Percentiles rank a stretch among this genome's conserved stretches.
These are phyloP conservation scores for Mucor plumbeus DNA, from an alignment of 371 early-diverging fungal genomes.

Conservation along the genomic window DNA sequence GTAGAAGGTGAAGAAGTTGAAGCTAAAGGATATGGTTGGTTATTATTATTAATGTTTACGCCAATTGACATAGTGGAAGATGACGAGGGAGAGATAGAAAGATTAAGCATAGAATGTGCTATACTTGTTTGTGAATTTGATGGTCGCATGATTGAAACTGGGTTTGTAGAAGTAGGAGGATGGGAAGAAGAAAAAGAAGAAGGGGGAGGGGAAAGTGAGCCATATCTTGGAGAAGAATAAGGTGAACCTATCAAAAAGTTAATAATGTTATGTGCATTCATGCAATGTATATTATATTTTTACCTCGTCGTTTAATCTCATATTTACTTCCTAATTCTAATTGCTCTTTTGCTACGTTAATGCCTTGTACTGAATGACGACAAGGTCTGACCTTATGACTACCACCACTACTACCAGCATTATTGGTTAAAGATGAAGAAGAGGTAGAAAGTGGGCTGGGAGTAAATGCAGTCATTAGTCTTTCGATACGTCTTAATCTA, in stretches of 20 bases:
- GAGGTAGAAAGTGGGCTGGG: slow-evolving; percentile 36
- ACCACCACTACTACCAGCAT: slow-evolving; percentile 11
- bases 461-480: slow-evolving; percentile 54
- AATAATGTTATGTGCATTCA: background rate
- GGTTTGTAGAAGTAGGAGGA: slow-evolving; percentile 14
- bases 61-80: slow-evolving; percentile 26
- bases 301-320: slow-evolving; percentile 23
- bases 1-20: slow-evolving; percentile 38
- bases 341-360: slow-evolving; percentile 50
- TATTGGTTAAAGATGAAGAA: background rate
- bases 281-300: background rate
- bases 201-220: slow-evolving; percentile 35
- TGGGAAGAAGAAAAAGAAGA: slow-evolving; percentile 6
- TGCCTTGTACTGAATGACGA: slow-evolving; percentile 57
- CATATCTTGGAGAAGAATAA: slow-evolving; percentile 23
- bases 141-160: slow-evolving; percentile 27
- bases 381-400: slow-evolving; percentile 37
- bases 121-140: slow-evolving; percentile 29
- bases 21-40: slow-evolving; percentile 29
- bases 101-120: slow-evolving; percentile 50
- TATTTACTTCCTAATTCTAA: slow-evolving; percentile 25
- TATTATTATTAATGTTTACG: background rate
- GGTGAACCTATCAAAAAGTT: slow-evolving; percentile 8
- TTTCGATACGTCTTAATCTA: slow-evolving; percentile 52
- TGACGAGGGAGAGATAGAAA: slow-evolving; percentile 43